phyloP scores from a whole-genome alignment of 495 filamentous ascomycete species.

The Lepidopterella palustris region DNA sequence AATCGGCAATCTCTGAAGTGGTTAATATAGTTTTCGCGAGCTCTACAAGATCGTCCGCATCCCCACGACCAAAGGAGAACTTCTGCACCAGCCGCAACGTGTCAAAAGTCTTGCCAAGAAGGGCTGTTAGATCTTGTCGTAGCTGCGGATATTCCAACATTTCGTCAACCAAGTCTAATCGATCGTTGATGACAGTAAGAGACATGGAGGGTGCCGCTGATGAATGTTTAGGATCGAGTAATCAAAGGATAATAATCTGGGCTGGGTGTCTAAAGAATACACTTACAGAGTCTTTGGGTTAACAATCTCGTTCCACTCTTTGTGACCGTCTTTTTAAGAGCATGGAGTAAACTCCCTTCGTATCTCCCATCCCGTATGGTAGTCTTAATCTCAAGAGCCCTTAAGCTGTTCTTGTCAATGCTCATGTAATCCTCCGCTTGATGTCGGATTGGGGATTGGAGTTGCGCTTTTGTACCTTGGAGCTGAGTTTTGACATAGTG shows the following conservation, averaged over 20 bases:
- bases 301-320: constrained; percentile 83
- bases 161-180: constrained; percentile 73
- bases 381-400: constrained; percentile 78
- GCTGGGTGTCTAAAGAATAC: too few relatives aligned
- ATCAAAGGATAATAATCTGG: too few relatives aligned
- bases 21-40: constrained; percentile 76
- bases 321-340: constrained; percentile 80
- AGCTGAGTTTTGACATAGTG: constrained; percentile 76
- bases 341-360: constrained; percentile 80
- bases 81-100: constrained; percentile 86
- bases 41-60: constrained; percentile 83
- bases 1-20: constrained; percentile 58
- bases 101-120: constrained; percentile 76
- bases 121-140: constrained; percentile 55
- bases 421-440: constrained; percentile 70
- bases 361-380: constrained; percentile 69
- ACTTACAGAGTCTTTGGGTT: constrained; percentile 69
- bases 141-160: constrained; percentile 58
- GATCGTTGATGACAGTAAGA: constrained; percentile 65
- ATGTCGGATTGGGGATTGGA: constrained; percentile 73
- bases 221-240: constrained; percentile 14
- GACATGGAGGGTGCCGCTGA: constrained; percentile 77
- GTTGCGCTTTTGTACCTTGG: constrained; percentile 69
- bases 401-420: constrained; percentile 86
- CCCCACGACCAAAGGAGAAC: constrained; percentile 84